These are phyloP conservation scores for Trichoderma koningii DNA, from an alignment of 2,329 filamentous ascomycete species.

Conservation along the genomic window DNA sequence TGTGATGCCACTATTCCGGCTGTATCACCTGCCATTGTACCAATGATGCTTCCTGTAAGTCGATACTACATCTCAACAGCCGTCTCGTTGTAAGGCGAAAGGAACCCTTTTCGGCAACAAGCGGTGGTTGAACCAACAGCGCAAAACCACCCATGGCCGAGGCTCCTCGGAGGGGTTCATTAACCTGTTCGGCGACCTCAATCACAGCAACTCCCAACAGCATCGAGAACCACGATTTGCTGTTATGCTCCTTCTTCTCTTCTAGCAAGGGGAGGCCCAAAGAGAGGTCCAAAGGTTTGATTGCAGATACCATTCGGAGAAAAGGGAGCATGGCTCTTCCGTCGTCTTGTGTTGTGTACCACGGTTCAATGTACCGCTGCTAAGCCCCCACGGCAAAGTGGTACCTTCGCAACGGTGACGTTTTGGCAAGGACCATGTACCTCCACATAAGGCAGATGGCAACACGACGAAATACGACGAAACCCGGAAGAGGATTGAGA, in stretches of 20 bases:
- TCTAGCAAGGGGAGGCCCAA: neutral
- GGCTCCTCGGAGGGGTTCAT: neutral
- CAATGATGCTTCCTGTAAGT: neutral
- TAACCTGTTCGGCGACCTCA: conserved; percentile 10
- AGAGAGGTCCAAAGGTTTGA: neutral
- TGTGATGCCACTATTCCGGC: too few relatives aligned
- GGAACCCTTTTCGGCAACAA: conserved; percentile 1
- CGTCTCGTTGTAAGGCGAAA: neutral
- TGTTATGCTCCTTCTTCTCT: neutral
- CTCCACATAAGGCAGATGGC: neutral
- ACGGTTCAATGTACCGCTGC: neutral
- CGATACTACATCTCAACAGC: neutral
- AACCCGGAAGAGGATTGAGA: conserved; percentile 1
- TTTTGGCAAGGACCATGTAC: neutral
- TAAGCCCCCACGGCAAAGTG: neutral
- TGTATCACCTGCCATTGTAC: too few relatives aligned
- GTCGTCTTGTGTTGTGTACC: neutral
- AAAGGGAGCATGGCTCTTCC: conserved; percentile 11
- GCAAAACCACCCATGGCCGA: neutral
- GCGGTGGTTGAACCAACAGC: neutral
- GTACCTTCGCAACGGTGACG: neutral
- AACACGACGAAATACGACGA: conserved; percentile 10
- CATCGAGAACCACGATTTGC: neutral
- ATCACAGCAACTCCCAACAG: neutral
- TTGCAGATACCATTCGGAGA: neutral